phyloP scores from a whole-genome alignment of 2,329 filamentous ascomycete genomes.

The Scedosporium minutisporum region DNA sequence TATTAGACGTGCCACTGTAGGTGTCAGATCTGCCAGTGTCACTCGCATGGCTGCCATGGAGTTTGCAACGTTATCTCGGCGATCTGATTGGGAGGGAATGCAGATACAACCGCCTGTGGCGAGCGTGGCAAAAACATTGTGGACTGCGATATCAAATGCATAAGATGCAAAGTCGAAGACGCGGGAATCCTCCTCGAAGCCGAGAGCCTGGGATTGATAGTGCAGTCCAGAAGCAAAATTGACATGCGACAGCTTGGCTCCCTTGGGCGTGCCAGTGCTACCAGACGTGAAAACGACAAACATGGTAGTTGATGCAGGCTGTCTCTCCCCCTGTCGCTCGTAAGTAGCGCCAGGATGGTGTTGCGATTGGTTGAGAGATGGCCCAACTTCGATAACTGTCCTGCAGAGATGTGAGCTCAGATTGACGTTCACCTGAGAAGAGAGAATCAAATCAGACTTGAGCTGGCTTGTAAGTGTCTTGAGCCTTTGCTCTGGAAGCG shows the following conservation, averaged over 20 bases:
- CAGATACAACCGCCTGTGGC: no score
- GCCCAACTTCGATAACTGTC: neutral
- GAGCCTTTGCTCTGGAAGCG: conserved; percentile 8
- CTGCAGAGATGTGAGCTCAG: neutral
- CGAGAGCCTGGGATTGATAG: no score
- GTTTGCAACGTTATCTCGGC: no score
- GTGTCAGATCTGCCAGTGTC: no score
- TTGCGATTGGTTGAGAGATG: neutral
- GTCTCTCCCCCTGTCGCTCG: neutral
- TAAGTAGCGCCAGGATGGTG: no score
- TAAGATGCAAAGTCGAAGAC: no score
- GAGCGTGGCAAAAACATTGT: no score
- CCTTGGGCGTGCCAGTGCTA: conserved; percentile 55
- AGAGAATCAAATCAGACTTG: conserved; percentile 6
- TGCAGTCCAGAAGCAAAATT: conserved; percentile 33
- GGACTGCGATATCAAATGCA: no score
- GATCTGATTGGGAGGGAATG: no score
- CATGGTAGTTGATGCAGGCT: conserved; percentile 32
- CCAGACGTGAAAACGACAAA: conserved; percentile 57
- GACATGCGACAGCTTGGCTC: conserved; percentile 42
- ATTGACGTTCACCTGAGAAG: neutral
- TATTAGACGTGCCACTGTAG: no score
- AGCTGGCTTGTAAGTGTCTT: conserved; percentile 9
- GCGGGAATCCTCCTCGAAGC: no score
- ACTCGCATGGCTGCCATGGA: no score